Conservation (phyloP, 2,329 filamentous ascomycete genomes). For the Neonectria ditissima region DNA sequence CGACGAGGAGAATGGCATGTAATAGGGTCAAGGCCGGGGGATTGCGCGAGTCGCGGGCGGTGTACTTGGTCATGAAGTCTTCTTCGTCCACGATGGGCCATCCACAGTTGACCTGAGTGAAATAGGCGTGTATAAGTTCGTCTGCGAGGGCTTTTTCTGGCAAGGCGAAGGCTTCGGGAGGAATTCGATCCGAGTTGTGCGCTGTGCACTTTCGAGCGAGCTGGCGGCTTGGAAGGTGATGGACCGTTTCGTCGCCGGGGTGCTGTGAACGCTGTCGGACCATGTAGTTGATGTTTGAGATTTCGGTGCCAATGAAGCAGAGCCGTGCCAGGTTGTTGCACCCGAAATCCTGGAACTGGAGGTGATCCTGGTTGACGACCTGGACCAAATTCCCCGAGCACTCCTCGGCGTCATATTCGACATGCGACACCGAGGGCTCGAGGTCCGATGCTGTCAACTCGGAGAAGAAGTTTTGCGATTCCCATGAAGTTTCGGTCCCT, state of each 20-base stretch:
- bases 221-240: constrained; percentile 46
- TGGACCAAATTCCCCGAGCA: constrained; percentile 51
- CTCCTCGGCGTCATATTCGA: not conserved
- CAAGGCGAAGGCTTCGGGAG: constrained; percentile 59
- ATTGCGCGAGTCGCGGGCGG: constrained; percentile 54
- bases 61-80: constrained; percentile 61
- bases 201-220: constrained; percentile 47
- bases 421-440: not conserved
- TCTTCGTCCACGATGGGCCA: constrained; percentile 63
- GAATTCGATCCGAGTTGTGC: constrained; percentile 45
- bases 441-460: not conserved
- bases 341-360: constrained; percentile 56
- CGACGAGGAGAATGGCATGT: constrained; percentile 61
- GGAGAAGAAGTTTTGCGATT: not conserved
- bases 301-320: constrained; percentile 64
- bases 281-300: constrained; percentile 66
- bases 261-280: constrained; percentile 57
- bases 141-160: constrained; percentile 58
- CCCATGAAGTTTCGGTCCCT: not conserved
- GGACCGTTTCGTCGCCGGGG: constrained; percentile 32
- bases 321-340: constrained; percentile 53
- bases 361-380: constrained; percentile 60
- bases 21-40: constrained; percentile 60
- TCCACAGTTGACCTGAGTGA: constrained; percentile 59
- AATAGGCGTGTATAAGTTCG: constrained; percentile 61